These are phyloP conservation scores for Peniophora sp. DNA, from an alignment of 1,284 basidiomycete species.

Conservation along the genomic window DNA sequence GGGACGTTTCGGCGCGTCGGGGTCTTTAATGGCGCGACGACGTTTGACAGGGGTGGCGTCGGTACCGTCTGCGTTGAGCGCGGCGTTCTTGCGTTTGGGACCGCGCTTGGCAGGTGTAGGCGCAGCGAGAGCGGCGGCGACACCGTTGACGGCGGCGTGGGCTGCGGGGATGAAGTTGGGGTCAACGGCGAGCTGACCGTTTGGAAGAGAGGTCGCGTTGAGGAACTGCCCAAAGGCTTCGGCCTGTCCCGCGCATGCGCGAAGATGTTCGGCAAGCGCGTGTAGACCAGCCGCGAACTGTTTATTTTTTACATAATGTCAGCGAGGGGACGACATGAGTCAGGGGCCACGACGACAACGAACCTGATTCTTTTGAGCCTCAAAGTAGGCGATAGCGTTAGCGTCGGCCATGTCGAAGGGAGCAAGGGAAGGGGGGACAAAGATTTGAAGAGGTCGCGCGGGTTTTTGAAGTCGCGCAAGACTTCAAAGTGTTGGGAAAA, in stretches of 20 bases:
- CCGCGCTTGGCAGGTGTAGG: background rate
- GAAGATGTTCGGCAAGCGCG: background rate
- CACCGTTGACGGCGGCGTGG: background rate
- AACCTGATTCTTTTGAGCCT: slow-evolving; percentile 41
- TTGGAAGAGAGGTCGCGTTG: too few relatives aligned
- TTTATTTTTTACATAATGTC: slow-evolving; percentile 36
- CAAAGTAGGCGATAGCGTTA: slow-evolving; percentile 31
- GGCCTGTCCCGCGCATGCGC: too few relatives aligned
- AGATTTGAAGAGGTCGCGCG: slow-evolving; percentile 19
- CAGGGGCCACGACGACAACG: slow-evolving; percentile 13
- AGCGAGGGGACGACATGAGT: slow-evolving; percentile 4
- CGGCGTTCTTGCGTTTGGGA: background rate
- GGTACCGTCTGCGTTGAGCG: too few relatives aligned
- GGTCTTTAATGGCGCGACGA: slow-evolving; percentile 46
- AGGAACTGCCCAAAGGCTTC: too few relatives aligned
- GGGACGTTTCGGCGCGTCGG: slow-evolving; percentile 91
- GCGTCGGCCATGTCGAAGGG: slow-evolving; percentile 26
- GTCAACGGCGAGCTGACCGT: too few relatives aligned
- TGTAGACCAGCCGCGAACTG: slow-evolving; percentile 12
- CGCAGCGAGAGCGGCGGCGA: background rate
- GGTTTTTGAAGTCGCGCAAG: slow-evolving; percentile 16
- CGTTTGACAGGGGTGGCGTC: too few relatives aligned
- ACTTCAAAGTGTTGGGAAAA: slow-evolving; percentile 19
- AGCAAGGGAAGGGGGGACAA: slow-evolving; percentile 5
- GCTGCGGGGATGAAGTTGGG: background rate